A percentile compares a stretch with the other conserved stretches of the same genome.
Conservation (phyloP, 495 filamentous ascomycete genomes). For the Collariella sp. region DNA sequence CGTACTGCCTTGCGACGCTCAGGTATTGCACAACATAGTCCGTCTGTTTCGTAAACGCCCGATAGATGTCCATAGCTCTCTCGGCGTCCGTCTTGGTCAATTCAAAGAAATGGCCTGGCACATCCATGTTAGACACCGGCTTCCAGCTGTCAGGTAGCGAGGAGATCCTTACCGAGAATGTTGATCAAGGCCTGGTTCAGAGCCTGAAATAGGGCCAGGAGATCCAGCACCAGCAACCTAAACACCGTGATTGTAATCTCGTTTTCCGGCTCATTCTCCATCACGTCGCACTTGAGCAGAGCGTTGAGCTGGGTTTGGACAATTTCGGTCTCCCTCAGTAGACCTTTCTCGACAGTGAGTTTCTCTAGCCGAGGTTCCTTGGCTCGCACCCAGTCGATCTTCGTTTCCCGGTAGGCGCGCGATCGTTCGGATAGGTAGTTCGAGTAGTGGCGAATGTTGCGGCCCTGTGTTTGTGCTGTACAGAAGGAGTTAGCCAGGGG, state of each 20-base stretch:
- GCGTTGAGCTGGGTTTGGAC: conserved; percentile 84
- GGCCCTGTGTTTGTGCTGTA: conserved; percentile 85
- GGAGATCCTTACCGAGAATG: conserved; percentile 62
- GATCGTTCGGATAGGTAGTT: conserved; percentile 78
- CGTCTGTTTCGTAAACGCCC: conserved; percentile 85
- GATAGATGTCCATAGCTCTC: conserved; percentile 86
- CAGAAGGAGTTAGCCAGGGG: conserved; percentile 4
- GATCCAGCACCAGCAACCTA: conserved; percentile 79
- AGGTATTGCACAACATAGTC: conserved; percentile 88
- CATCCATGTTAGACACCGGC: conserved; percentile 7
- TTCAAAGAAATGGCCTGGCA: conserved; percentile 97
- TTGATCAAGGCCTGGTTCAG: conserved; percentile 98
- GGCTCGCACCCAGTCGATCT: conserved; percentile 80
- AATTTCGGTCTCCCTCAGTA: conserved; percentile 83
- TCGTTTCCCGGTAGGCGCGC: conserved; percentile 70
- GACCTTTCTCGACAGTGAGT: conserved; percentile 82
- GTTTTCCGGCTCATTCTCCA: conserved; percentile 86
- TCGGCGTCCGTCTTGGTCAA: conserved; percentile 93
- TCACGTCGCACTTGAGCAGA: conserved; percentile 82
- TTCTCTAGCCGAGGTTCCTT: conserved; percentile 78
- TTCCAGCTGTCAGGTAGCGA: not conserved
- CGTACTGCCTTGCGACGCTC: conserved; percentile 75
- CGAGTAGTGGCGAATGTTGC: conserved; percentile 88
- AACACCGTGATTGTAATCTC: conserved; percentile 98
- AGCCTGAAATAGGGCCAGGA: conserved; percentile 84